Conservation (phyloP, 768 basidiomycete species). For the Trametes villosa region DNA sequence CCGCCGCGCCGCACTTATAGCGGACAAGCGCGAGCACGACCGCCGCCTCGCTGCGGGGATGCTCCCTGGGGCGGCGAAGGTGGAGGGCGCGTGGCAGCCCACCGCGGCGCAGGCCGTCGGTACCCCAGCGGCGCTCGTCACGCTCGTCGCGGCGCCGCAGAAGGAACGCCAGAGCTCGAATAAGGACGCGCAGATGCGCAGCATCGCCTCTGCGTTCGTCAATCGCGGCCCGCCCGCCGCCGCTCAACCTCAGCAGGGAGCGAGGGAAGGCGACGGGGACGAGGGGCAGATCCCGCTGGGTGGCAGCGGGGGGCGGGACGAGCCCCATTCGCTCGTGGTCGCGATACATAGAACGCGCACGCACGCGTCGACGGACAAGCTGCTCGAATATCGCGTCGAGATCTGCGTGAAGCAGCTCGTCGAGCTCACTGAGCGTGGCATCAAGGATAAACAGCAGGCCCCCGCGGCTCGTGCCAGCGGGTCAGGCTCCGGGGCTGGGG, state of each 20-base stretch:
- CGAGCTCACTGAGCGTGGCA: constrained; percentile 34
- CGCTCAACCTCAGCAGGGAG: neutral
- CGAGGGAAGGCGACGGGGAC: no score
- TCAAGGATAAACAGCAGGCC: constrained; percentile 35
- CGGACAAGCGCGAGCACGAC: no score
- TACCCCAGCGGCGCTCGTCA: constrained; percentile 28
- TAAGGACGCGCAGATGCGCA: constrained; percentile 5
- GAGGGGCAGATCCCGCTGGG: neutral
- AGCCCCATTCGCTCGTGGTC: constrained; percentile 34
- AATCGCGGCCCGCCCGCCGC: constrained; percentile 11
- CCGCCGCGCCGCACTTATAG: constrained; percentile 34
- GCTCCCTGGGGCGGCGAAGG: constrained; percentile 28
- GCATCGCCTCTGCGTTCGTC: constrained; percentile 26
- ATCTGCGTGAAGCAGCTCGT: constrained; percentile 42
- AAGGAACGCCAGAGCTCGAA: neutral
- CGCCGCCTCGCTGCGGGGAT: no score
- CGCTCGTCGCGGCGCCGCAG: constrained; percentile 21
- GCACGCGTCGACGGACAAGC: constrained; percentile 46
- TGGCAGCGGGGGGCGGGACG: neutral
- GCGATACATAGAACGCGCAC: constrained; percentile 41
- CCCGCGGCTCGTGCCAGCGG: neutral
- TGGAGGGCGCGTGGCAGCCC: constrained; percentile 29
- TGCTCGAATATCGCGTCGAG: constrained; percentile 49
- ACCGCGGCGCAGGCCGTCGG: constrained; percentile 25
- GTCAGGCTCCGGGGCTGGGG: neutral